Conservation (phyloP, 176 grass and related monocot species). For the Bolboschoenus planiculmis region DNA sequence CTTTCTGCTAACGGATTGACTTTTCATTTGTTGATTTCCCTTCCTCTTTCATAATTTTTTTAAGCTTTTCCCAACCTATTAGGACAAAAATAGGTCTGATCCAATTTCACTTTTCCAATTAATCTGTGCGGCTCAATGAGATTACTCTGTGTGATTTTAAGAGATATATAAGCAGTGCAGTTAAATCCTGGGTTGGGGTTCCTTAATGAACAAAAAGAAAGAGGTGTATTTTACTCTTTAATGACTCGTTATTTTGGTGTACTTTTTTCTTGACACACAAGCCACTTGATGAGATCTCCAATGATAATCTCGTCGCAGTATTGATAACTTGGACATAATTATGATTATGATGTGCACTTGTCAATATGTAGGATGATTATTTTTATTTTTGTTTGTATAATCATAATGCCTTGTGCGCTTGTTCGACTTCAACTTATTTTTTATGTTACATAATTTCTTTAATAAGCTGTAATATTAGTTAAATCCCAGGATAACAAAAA, state of each 20-base stretch:
- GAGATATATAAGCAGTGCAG: not conserved
- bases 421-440: not conserved
- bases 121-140: too few relatives aligned
- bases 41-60: not conserved
- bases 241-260: not conserved
- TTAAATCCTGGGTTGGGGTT: not conserved
- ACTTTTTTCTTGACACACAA: not conserved
- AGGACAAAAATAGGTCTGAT: not conserved
- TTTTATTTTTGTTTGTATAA: too few relatives aligned
- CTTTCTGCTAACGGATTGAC: not conserved
- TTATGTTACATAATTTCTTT: not conserved
- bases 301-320: not conserved
- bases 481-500: not conserved
- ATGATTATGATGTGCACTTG: too few relatives aligned
- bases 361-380: too few relatives aligned
- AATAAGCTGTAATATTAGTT: not conserved
- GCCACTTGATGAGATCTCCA: not conserved
- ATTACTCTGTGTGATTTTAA: not conserved
- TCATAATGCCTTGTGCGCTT: too few relatives aligned
- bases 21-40: not conserved
- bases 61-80: not conserved
- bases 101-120: not conserved
- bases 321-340: too few relatives aligned
- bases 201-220: not conserved
- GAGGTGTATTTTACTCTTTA: too few relatives aligned